Evolutionary conservation across 2,329 filamentous ascomycete genomes (phyloP).

Genomic region (Byssochlamys sp.): DNA sequence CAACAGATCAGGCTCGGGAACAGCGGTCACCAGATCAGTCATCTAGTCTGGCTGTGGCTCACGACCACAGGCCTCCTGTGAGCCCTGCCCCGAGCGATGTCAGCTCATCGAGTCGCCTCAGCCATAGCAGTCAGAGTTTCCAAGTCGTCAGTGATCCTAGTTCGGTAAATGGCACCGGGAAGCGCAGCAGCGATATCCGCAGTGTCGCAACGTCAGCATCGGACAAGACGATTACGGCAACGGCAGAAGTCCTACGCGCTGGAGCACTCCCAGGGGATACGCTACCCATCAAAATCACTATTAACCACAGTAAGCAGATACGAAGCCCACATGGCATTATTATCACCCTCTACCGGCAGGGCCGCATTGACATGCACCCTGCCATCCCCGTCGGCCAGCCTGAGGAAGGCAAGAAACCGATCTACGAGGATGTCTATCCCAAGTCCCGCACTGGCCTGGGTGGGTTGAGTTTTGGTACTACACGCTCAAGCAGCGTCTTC

Average conservation of each 20-base stretch:
- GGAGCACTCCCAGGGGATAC: slow-evolving; percentile 80
- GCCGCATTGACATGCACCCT: slow-evolving; percentile 73
- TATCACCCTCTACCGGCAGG: slow-evolving; percentile 81
- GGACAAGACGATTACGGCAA: slow-evolving; percentile 75
- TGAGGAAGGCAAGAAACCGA: slow-evolving; percentile 56
- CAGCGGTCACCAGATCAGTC: slow-evolving; percentile 40
- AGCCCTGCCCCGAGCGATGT: slow-evolving; percentile 55
- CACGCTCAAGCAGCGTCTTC: slow-evolving; percentile 82
- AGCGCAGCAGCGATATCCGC: slow-evolving; percentile 40
- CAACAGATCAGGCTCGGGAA: slow-evolving; percentile 32
- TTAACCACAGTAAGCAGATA: slow-evolving; percentile 80
- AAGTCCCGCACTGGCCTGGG: slow-evolving; percentile 78
- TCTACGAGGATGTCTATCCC: slow-evolving; percentile 77
- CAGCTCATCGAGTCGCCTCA: slow-evolving; percentile 61
- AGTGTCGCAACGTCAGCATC: slow-evolving; percentile 47
- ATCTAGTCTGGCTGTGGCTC: slow-evolving; percentile 20
- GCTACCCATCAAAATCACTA: slow-evolving; percentile 66
- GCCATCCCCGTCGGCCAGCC: slow-evolving; percentile 51
- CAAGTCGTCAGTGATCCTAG: slow-evolving; percentile 42
- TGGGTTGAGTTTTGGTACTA: slow-evolving; percentile 75
- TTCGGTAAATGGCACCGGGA: slow-evolving; percentile 27
- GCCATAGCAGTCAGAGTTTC: slow-evolving; percentile 53
- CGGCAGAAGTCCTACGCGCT: slow-evolving; percentile 68
- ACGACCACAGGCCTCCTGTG: slow-evolving; percentile 32
- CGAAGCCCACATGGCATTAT: slow-evolving; percentile 89